These are phyloP conservation scores for Mucor racemosus DNA, from an alignment of 371 early-diverging fungal species.

Conservation along the genomic window DNA sequence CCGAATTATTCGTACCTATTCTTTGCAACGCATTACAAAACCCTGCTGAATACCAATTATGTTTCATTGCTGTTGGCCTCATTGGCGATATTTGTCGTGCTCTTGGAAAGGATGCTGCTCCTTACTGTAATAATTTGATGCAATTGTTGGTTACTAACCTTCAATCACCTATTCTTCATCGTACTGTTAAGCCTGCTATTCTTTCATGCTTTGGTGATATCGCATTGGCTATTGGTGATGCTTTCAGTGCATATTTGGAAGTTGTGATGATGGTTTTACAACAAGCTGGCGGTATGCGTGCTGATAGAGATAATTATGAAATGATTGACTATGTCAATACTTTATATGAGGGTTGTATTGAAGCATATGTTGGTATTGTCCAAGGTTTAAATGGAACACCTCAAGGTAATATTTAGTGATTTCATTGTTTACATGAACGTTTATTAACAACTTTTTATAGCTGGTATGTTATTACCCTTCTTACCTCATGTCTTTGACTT, in stretches of 20 bases:
- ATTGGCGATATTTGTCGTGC: conserved; percentile 95
- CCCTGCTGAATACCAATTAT: conserved; percentile 88
- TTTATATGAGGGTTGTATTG: conserved; percentile 88
- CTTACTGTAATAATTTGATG: conserved; percentile 88
- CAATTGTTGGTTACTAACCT: conserved; percentile 78
- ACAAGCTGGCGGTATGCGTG: conserved; percentile 79
- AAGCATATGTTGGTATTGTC: conserved; percentile 94
- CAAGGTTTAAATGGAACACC: conserved; percentile 83
- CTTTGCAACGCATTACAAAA: conserved; percentile 83
- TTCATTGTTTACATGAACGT: background rate
- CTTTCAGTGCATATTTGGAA: conserved; percentile 84
- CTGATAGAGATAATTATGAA: conserved; percentile 70
- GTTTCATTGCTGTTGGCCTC: conserved; percentile 90
- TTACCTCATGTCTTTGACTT: conserved; percentile 78
- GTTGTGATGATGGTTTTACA: conserved; percentile 85
- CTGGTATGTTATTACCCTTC: conserved; percentile 63
- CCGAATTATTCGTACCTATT: conserved; percentile 84
- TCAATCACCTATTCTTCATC: conserved; percentile 74
- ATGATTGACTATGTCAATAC: conserved; percentile 83
- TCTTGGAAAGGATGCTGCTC: conserved; percentile 70
- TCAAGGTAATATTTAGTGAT: conserved; percentile 5
- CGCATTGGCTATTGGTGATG: conserved; percentile 90
- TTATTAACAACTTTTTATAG: conserved; percentile 32
- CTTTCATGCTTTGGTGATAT: conserved; percentile 98
- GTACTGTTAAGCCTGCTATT: conserved; percentile 90